Conservation (phyloP, 2,329 filamentous ascomycete species). For the Aspergillus intermedius region DNA sequence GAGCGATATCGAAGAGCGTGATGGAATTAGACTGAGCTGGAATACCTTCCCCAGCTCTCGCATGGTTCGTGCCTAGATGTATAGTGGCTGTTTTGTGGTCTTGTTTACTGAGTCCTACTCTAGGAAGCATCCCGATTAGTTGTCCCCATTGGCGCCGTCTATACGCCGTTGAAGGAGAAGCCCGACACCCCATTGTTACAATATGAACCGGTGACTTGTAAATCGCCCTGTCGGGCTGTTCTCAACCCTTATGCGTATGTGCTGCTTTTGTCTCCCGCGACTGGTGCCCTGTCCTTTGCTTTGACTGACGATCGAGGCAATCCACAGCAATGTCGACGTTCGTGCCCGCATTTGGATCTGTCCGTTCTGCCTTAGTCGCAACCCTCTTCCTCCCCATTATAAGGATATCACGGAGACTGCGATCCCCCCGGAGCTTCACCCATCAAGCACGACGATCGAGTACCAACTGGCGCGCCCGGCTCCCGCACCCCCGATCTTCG, state of each 20-base stretch:
- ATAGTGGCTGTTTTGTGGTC: conserved; percentile 2
- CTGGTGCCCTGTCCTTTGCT: conserved; percentile 4
- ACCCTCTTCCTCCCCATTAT: conserved; percentile 60
- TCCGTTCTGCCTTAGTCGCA: conserved; percentile 61
- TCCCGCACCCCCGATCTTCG: conserved; percentile 59
- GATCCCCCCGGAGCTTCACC: conserved; percentile 61
- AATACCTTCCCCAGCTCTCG: conserved; percentile 97
- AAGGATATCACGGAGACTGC: conserved; percentile 62
- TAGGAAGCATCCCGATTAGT: conserved; percentile 91
- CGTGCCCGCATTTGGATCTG: conserved; percentile 63
- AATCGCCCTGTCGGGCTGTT: conserved; percentile 88
- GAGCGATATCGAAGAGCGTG: conserved; percentile 92
- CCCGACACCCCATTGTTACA: conserved; percentile 77
- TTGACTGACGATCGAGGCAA: conserved; percentile 16
- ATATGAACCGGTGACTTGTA: conserved; percentile 96
- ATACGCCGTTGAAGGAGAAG: conserved; percentile 94
- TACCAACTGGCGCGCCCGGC: conserved; percentile 58
- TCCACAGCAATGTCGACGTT: conserved; percentile 55
- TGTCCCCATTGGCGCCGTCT: conserved; percentile 91
- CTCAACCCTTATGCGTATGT: conserved; percentile 92
- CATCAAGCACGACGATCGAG: conserved; percentile 59
- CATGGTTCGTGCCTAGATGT: conserved; percentile 58
- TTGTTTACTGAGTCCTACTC: conserved; percentile 24
- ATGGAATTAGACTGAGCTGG: conserved; percentile 95
- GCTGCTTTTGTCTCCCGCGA: background rate